phyloP scores from a whole-genome alignment of 1,284 basidiomycete genomes.

The Omphalotus olearius region DNA sequence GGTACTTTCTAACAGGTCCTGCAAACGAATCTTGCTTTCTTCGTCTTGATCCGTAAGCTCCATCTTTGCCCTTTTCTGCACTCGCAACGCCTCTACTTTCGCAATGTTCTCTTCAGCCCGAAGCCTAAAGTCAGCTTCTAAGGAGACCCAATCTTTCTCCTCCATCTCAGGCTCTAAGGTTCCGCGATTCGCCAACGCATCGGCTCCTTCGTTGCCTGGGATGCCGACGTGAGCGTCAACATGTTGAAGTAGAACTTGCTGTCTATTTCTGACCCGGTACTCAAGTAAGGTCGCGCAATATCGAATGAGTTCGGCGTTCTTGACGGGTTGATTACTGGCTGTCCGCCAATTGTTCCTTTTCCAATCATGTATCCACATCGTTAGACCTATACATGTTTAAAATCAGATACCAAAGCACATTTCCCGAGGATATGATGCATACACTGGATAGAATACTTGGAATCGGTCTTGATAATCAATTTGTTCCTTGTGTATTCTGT shows the following conservation, averaged over 20 bases:
- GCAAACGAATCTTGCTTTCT: not conserved
- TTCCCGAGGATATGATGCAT: constrained; percentile 6
- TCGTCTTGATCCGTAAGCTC: constrained; percentile 1
- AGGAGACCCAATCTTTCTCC: constrained; percentile 5
- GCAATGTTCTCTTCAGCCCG: not conserved
- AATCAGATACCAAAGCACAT: not conserved
- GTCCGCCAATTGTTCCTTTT: constrained; percentile 37
- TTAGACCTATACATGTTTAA: constrained; percentile 36
- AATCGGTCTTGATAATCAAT: constrained; percentile 58
- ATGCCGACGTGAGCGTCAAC: constrained; percentile 55
- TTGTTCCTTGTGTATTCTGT: constrained; percentile 36
- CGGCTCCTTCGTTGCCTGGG: constrained; percentile 61
- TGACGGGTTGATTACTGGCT: constrained; percentile 38
- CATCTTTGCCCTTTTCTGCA: not conserved
- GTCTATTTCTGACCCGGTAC: constrained; percentile 33
- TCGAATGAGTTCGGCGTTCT: constrained; percentile 49
- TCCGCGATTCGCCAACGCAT: constrained; percentile 47
- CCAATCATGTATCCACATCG: constrained; percentile 51
- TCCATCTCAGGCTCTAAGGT: constrained; percentile 14
- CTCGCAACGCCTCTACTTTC: not conserved
- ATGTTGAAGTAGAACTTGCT: constrained; percentile 43
- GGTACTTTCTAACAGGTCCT: not conserved
- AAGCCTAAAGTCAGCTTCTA: not conserved
- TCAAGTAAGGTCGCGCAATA: constrained; percentile 46
- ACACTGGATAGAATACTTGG: constrained; percentile 58